Base-by-base conservation (phyloP, 345 rosid species). In the Populus tremula region DNA sequence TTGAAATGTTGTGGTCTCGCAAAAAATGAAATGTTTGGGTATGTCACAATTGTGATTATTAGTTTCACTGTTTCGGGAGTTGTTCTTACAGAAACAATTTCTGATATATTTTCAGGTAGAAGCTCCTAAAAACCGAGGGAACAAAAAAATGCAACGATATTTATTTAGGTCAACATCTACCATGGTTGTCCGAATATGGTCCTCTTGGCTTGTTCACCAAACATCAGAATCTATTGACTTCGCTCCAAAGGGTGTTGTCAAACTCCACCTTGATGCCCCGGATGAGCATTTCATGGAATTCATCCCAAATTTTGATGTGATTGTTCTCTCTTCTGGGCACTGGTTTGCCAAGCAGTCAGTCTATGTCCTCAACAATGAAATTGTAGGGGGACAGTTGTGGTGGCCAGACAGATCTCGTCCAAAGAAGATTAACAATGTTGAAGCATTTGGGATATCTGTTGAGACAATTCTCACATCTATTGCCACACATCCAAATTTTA, bases 321-420 rank as follows among this genome's bases (percentile, higher is more conserved):
- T 90, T 43, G 91, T 96, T 72, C 86, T 93, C 72, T 96, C 99
- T 67, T 92, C 96, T 16, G 99, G 99, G 72, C 99, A 96, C 84
- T 96, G 99, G 98, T 96, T 93, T 76, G 97, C 97, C 69, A 96
- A 93, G 87, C 98, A 91, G 75, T 96, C 98, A 2, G 97, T 83
- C 72, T 96, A 96, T 81, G 67, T 96, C 69, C 81, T 91, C 84
- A 90, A 93, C 47, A 90, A 91, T 33, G 90, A 93, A 87, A 88
- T 96, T 41, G 91, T 93, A 43, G 99, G 99, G 82, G 99, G 97
- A 47, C 97, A 96, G 66, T 73, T 96, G 74, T 96, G 99, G 99
- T 91, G 95, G 96, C 95, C 95, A 0, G 87, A 91, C 81, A 88
- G 86, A 78, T 87, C 93, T 78, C 89, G 79, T 67, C 82, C 81